These are phyloP conservation scores for Neonectria ditissima DNA, from an alignment of 2,329 filamentous ascomycete species.

Conservation along the genomic window DNA sequence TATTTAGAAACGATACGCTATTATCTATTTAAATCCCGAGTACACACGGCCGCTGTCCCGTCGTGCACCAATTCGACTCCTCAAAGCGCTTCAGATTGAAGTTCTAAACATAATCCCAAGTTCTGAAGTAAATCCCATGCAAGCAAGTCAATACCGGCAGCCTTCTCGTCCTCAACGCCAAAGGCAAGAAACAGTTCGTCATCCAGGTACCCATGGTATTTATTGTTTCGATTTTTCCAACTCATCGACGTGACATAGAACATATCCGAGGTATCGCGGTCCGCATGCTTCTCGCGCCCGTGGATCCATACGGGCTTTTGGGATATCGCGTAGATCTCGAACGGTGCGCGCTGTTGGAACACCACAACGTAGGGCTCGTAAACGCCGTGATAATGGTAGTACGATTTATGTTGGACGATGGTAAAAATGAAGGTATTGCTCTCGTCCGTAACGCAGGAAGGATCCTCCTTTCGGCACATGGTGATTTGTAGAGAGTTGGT, in stretches of 20 bases:
- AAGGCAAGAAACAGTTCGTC: slow-evolving; percentile 67
- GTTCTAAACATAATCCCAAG: slow-evolving; percentile 38
- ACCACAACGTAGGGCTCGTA: slow-evolving; percentile 69
- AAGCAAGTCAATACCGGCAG: slow-evolving; percentile 63
- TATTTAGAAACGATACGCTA: not conserved
- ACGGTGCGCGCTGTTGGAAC: slow-evolving; percentile 61
- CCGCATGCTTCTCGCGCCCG: slow-evolving; percentile 54
- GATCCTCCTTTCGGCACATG: slow-evolving; percentile 62
- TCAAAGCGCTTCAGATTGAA: not conserved
- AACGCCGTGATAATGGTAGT: slow-evolving; percentile 59
- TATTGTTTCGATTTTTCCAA: slow-evolving; percentile 61
- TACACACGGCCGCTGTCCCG: not conserved
- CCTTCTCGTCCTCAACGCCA: slow-evolving; percentile 64
- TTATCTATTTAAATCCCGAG: not conserved
- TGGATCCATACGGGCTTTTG: slow-evolving; percentile 66
- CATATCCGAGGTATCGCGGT: slow-evolving; percentile 61
- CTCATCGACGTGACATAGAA: slow-evolving; percentile 68
- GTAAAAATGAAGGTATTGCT: slow-evolving; percentile 66
- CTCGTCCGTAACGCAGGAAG: slow-evolving; percentile 54
- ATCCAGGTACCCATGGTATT: slow-evolving; percentile 68
- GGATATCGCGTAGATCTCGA: slow-evolving; percentile 62
- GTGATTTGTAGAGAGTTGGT: slow-evolving; percentile 70
- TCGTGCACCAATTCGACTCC: not conserved
- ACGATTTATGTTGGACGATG: slow-evolving; percentile 67
- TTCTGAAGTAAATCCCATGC: slow-evolving; percentile 62